phyloP scores from a whole-genome alignment of 768 basidiomycete genomes.

The Xanthoconium stramineum region DNA sequence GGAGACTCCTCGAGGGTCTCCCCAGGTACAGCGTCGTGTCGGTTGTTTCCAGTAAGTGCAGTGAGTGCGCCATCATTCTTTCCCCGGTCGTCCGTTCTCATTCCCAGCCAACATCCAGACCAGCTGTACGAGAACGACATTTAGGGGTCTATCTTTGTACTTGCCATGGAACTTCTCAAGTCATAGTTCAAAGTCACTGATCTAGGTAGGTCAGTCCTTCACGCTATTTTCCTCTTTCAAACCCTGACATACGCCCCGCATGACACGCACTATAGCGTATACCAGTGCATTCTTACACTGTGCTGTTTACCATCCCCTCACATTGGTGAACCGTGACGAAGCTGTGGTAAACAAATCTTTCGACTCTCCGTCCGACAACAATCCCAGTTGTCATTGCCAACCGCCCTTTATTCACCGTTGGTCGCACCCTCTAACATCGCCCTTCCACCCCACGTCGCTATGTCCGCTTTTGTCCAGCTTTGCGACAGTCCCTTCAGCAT shows the following conservation, averaged over 20 bases:
- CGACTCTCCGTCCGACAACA: slow-evolving; percentile 33
- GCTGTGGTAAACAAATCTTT: slow-evolving; percentile 85
- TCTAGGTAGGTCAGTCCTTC: slow-evolving; percentile 69
- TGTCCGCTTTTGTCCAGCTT: slow-evolving; percentile 80
- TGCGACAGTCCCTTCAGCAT: slow-evolving; percentile 90
- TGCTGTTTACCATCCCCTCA: slow-evolving; percentile 77
- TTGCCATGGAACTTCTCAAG: slow-evolving; percentile 93
- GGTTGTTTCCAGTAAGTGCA: slow-evolving; percentile 97
- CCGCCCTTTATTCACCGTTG: slow-evolving; percentile 83
- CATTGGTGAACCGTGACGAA: slow-evolving; percentile 49
- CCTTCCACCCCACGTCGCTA: slow-evolving; percentile 78
- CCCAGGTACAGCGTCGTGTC: slow-evolving; percentile 87
- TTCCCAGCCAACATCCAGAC: slow-evolving; percentile 86
- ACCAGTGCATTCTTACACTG: slow-evolving; percentile 86
- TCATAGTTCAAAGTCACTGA: slow-evolving; percentile 82
- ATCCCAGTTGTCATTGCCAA: slow-evolving; percentile 49
- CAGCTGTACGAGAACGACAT: slow-evolving; percentile 99
- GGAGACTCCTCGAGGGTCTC: slow-evolving; percentile 83
- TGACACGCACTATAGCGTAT: slow-evolving; percentile 82
- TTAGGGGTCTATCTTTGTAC: slow-evolving; percentile 90
- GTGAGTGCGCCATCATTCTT: slow-evolving; percentile 63
- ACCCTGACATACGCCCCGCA: slow-evolving; percentile 26
- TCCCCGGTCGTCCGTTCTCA: background rate
- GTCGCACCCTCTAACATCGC: slow-evolving; percentile 68
- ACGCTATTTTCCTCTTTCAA: background rate